Evolutionary conservation across 371 early-diverging fungal genomes (phyloP).

Genomic region (Capniomyces stellatus): DNA sequence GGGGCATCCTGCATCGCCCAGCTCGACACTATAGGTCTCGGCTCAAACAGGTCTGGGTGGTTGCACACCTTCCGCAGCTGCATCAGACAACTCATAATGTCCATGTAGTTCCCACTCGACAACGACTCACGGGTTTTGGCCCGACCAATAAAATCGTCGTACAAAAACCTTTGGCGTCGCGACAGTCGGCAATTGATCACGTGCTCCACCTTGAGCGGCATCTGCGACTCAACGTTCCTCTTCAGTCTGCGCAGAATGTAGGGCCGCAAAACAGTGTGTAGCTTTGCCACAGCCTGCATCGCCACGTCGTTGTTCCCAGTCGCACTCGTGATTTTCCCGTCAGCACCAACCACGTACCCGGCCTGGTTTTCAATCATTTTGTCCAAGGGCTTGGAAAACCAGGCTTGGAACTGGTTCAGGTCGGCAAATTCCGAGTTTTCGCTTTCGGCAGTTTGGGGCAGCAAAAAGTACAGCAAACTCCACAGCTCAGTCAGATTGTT

Average conservation of each 20-base stretch:
- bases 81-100: conserved; percentile 84
- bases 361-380: conserved; percentile 40
- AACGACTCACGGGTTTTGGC: conserved; percentile 59
- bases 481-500: conserved; percentile 89
- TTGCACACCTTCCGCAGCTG: conserved; percentile 94
- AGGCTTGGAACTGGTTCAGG: conserved; percentile 68
- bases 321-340: conserved; percentile 1
- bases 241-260: conserved; percentile 78
- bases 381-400: conserved; percentile 74
- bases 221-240: conserved; percentile 67
- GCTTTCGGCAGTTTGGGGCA: conserved; percentile 34
- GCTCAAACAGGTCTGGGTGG: conserved; percentile 88
- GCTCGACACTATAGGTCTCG: conserved; percentile 62
- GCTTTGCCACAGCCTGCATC: conserved; percentile 18
- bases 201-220: conserved; percentile 69
- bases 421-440: conserved; percentile 57
- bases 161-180: conserved; percentile 65
- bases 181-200: conserved; percentile 58
- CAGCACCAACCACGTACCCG: conserved; percentile 12
- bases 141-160: conserved; percentile 74
- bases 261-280: conserved; percentile 40
- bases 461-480: conserved; percentile 85
- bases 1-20: conserved; percentile 38
- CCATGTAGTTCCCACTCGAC: conserved; percentile 51
- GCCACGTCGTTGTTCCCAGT: conserved; percentile 23